Percentiles rank a stretch among this genome's conserved stretches.
phyloP scores from a whole-genome alignment of 116 monocot genomes.

The Thalassia testudinum region DNA sequence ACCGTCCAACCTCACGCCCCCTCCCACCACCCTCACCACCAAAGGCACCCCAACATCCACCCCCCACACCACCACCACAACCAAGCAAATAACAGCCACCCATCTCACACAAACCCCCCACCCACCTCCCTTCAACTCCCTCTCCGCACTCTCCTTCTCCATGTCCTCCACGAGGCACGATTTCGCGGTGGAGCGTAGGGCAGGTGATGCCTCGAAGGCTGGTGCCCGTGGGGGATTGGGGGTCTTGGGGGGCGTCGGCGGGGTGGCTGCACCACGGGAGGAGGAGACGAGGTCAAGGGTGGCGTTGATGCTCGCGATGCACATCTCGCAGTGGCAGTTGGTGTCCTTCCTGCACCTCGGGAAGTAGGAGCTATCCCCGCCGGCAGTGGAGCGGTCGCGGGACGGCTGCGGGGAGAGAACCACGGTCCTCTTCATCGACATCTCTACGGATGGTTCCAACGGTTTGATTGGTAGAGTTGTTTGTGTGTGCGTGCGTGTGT shows the following conservation, averaged over 20 bases:
- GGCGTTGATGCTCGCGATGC: conserved; percentile 75
- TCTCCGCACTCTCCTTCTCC: not conserved
- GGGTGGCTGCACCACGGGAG: not conserved
- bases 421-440: not conserved
- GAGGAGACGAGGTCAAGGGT: conserved; percentile 64
- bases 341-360: conserved; percentile 69
- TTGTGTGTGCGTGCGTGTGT: too few species aligned
- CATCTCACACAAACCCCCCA: conserved; percentile 7
- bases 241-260: conserved; percentile 9
- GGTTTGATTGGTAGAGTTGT: too few species aligned
- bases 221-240: not conserved
- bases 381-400: conserved; percentile 3
- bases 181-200: conserved; percentile 28
- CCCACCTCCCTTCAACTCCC: not conserved
- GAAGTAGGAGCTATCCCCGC: conserved; percentile 41
- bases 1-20: conserved; percentile 25
- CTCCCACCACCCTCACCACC: conserved; percentile 10
- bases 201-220: conserved; percentile 1
- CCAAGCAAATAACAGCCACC: conserved; percentile 5
- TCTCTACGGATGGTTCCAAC: not conserved
- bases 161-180: conserved; percentile 13
- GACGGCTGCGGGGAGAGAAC: not conserved
- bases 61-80: conserved; percentile 10
- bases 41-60: conserved; percentile 23
- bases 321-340: conserved; percentile 84